Percentiles rank a stretch among this genome's conserved stretches.
phyloP scores from a whole-genome alignment of 129 eudicot genomes.

The Helichrysum umbraculigerum region DNA sequence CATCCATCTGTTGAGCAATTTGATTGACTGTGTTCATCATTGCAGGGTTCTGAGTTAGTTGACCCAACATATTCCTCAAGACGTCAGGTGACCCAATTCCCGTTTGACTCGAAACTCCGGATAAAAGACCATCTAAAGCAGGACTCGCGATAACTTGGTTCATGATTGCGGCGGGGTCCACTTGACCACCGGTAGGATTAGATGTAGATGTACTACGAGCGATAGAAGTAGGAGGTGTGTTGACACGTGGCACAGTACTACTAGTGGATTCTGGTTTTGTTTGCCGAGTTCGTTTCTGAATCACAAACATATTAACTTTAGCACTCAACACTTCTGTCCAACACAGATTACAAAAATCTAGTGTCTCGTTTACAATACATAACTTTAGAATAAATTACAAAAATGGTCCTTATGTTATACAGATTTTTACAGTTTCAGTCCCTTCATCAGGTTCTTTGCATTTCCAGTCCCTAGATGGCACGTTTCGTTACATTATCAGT shows the following conservation, averaged over 20 bases:
- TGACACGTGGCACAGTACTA: conserved; percentile 33
- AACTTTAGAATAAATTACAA: not conserved
- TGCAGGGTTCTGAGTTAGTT: conserved; percentile 87
- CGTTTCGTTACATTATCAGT: too few relatives aligned
- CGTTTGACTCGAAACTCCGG: conserved; percentile 90
- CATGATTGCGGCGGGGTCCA: conserved; percentile 59
- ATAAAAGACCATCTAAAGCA: conserved; percentile 68
- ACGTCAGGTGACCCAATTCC: conserved; percentile 86
- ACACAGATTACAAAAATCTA: not conserved
- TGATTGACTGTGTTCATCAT: conserved; percentile 87
- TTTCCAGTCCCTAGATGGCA: too few relatives aligned
- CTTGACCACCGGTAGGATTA: conserved; percentile 40
- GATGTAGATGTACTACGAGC: conserved; percentile 30
- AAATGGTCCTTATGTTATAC: too few relatives aligned
- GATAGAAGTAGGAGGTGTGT: conserved; percentile 30
- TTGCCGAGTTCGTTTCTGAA: conserved; percentile 59
- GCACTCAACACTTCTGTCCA: not conserved
- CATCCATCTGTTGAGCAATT: conserved; percentile 81
- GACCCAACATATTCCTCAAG: conserved; percentile 83
- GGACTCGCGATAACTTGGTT: conserved; percentile 71
- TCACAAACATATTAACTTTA: conserved; percentile 13
- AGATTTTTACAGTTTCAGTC: too few relatives aligned
- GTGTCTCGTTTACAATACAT: not conserved
- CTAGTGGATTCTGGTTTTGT: conserved; percentile 38
- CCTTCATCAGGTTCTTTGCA: too few relatives aligned